Evolutionary conservation across 78 protist species (phyloP).

Genomic region (Diacronema lutheri): DNA sequence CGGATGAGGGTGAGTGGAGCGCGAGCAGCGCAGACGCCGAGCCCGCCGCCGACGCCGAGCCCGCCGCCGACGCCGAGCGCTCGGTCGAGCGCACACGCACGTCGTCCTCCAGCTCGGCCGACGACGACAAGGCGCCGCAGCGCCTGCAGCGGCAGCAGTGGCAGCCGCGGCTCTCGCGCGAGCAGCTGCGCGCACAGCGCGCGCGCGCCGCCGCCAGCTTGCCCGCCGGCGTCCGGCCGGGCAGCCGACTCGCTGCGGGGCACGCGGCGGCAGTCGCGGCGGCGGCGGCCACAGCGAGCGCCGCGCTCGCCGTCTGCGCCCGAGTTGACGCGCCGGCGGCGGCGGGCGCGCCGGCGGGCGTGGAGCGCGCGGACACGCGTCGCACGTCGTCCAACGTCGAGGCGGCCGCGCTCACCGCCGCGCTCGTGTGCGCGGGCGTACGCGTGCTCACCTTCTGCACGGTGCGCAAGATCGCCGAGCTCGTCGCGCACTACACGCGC

Average conservation of each 20-base stretch:
- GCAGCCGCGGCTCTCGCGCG: no score
- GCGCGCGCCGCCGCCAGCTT: no score
- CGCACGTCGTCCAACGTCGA: background rate
- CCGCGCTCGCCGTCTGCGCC: background rate
- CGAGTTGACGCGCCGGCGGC: background rate
- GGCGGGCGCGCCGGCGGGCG: background rate
- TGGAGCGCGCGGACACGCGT: background rate
- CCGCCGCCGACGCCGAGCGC: no score
- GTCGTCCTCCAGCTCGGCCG: no score
- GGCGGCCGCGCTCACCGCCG: background rate
- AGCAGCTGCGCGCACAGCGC: no score
- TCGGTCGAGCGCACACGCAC: no score
- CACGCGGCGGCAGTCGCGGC: background rate
- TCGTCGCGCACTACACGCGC: constrained; percentile 22
- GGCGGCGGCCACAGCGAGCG: background rate
- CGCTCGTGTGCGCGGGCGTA: background rate
- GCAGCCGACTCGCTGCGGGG: background rate
- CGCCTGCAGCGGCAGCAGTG: no score
- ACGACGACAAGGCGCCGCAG: no score
- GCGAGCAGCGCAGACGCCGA: no score
- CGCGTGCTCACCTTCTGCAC: constrained; percentile 30
- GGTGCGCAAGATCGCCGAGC: constrained; percentile 42
- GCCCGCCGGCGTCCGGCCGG: background rate
- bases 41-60: no score
- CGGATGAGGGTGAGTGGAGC: no score